Evolutionary conservation across 2,329 filamentous ascomycete species (phyloP).

Genomic region (Fusarium torulosum): DNA sequence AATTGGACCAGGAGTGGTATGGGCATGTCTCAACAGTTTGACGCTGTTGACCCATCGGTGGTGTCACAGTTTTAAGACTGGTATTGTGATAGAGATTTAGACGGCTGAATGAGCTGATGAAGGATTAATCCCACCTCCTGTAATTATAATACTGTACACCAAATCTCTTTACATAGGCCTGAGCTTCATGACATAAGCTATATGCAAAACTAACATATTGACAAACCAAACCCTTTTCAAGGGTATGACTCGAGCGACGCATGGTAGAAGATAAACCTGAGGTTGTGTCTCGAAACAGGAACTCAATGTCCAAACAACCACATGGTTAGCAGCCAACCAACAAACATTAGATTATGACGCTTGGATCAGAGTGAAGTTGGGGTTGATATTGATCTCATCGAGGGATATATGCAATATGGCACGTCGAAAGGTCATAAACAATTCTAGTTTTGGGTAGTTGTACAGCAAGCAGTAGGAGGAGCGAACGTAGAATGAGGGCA

Average conservation of each 20-base stretch:
- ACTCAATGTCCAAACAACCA: background rate
- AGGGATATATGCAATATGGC: background rate
- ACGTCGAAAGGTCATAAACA: background rate
- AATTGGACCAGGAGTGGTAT: conserved; percentile 29
- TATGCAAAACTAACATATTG: background rate
- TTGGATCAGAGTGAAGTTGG: background rate
- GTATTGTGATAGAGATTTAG: background rate
- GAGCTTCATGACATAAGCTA: background rate
- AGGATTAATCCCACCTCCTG: conserved; percentile 15
- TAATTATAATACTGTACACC: background rate
- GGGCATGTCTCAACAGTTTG: conserved; percentile 28
- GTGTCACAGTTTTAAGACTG: conserved; percentile 29
- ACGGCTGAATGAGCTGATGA: background rate
- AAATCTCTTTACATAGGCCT: too few relatives aligned
- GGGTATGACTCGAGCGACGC: too few relatives aligned
- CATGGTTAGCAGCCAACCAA: too few relatives aligned
- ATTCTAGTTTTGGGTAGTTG: background rate
- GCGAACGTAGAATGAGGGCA: conserved; percentile 30
- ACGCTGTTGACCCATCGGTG: conserved; percentile 35
- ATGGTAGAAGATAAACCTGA: background rate
- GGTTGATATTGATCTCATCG: background rate
- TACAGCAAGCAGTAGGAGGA: conserved; percentile 1
- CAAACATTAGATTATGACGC: background rate
- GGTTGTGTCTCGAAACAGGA: background rate
- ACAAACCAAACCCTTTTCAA: too few relatives aligned